phyloP scores from a whole-genome alignment of 495 filamentous ascomycete species.

The Penicillium cinerascens region DNA sequence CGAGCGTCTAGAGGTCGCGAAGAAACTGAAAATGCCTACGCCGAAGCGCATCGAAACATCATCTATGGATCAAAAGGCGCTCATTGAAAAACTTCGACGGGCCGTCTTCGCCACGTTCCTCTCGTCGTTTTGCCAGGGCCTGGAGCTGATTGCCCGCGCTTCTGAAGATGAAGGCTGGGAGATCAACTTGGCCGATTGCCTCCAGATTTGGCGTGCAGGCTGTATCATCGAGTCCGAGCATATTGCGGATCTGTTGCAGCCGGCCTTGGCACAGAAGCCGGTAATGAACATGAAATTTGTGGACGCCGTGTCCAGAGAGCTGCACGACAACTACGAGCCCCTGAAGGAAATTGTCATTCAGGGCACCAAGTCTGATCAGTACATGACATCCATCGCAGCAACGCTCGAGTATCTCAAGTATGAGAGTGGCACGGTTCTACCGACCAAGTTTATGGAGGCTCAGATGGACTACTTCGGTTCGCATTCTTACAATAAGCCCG shows the following conservation, averaged over 20 bases:
- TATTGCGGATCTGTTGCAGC: conserved; percentile 58
- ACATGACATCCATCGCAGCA: conserved; percentile 60
- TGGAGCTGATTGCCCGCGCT: conserved; percentile 62
- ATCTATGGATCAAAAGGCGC: conserved; percentile 39
- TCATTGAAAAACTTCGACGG: conserved; percentile 57
- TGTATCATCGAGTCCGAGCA: conserved; percentile 72
- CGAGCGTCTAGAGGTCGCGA: conserved; percentile 47
- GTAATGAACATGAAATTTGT: conserved; percentile 45
- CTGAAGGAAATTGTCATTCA: conserved; percentile 58
- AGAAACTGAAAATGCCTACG: conserved; percentile 41
- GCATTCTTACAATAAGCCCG: conserved; percentile 59
- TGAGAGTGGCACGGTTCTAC: conserved; percentile 49
- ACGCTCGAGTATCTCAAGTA: conserved; percentile 72
- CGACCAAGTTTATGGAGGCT: conserved; percentile 71
- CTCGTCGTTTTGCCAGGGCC: conserved; percentile 61
- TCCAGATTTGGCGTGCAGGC: conserved; percentile 69
- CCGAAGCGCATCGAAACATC: conserved; percentile 41
- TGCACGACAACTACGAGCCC: conserved; percentile 47
- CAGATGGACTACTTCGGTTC: conserved; percentile 75
- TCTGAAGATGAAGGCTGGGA: conserved; percentile 61
- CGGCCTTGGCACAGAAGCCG: conserved; percentile 31
- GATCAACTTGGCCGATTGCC: conserved; percentile 54
- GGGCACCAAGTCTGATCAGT: conserved; percentile 57
- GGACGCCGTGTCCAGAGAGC: conserved; percentile 50
- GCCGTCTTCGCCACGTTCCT: conserved; percentile 65